Conservation (phyloP, 2,329 filamentous ascomycete genomes). For the Colletotrichum melonis region DNA sequence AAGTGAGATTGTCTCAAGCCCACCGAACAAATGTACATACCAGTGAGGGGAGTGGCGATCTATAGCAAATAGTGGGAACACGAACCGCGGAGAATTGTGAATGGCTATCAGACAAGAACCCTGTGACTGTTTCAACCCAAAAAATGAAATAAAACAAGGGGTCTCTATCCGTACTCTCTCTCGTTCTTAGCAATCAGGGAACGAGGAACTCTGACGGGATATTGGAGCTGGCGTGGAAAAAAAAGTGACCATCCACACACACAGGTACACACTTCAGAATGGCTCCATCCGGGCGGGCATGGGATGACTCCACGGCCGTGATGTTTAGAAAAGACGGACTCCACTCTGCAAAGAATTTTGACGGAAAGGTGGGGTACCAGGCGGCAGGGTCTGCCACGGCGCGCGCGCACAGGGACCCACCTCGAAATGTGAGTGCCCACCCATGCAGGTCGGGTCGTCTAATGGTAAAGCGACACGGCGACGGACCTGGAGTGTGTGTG, state of each 20-base stretch:
- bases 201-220: neutral
- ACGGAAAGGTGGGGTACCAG: conserved; percentile 28
- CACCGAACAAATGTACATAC: conserved; percentile 8
- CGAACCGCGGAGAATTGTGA: conserved; percentile 15
- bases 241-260: conserved; percentile 16
- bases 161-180: conserved; percentile 7
- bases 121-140: conserved; percentile 17
- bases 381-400: conserved; percentile 21
- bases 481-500: neutral
- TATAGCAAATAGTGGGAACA: conserved; percentile 21
- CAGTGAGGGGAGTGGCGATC: conserved; percentile 22
- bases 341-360: conserved; percentile 37
- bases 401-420: neutral
- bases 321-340: conserved; percentile 5
- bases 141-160: neutral
- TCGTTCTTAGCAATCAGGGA: neutral
- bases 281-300: conserved; percentile 16
- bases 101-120: conserved; percentile 19
- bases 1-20: conserved; percentile 25
- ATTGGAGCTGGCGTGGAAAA: neutral
- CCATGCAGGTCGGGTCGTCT: neutral
- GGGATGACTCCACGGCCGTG: conserved; percentile 28
- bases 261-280: conserved; percentile 6
- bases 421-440: conserved; percentile 1
- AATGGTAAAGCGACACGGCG: conserved; percentile 2